Base-by-base conservation (phyloP, 1,139 yeast genomes). In the Nakaseomyces glabratus region DNA sequence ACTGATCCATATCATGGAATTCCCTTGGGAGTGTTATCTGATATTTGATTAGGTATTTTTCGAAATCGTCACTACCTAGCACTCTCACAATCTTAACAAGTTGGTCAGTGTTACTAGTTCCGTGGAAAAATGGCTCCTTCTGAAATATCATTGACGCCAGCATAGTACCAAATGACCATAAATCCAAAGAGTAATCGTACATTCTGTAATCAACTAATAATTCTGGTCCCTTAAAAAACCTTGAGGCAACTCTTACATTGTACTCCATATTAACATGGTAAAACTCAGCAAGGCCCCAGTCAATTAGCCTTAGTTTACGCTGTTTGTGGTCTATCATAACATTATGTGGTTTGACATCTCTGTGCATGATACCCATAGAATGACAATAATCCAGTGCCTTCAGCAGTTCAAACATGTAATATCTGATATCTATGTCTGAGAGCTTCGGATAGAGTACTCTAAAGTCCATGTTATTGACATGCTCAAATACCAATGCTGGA, bases 281-380 rank as follows among this genome's bases (percentile, higher is more conserved):
- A 55, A 88, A 90, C 60, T 93, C 99, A 3, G 98, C 98, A 40
- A 93, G 68, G 8, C 99, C 99, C 98, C 98, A 93, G 65, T 93
- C 99, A 47, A 93, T 93, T 45, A 93, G 71, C 45, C 96, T 72
- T 47, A 93, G 65, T 41, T 65, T 66, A 49, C 73, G 72, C 46
- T 69, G 68, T 36, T 74, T 74, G 47, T 90, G 97, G 58, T 93
- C 98, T 53, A 93, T 93, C 96, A 93, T 90, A 32, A 93, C 93
- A 55, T 93, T 93, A 57, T 93, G 97, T 19, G 98, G 98, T 60
- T 93, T 93, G 43, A 93, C 98, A 61, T 93, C 99, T 57, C 99
- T 70, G 61, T 93, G 99, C 84, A 93, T 93, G 44, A 93, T 88
- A 26, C 98, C 99, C 85, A 84, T 85, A 5, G 95, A 84, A 61